A percentile compares a stretch with the other conserved stretches of the same genome.
Evolutionary conservation across 495 filamentous ascomycete genomes (phyloP).

Genomic region (Hypoxylon fragiforme): DNA sequence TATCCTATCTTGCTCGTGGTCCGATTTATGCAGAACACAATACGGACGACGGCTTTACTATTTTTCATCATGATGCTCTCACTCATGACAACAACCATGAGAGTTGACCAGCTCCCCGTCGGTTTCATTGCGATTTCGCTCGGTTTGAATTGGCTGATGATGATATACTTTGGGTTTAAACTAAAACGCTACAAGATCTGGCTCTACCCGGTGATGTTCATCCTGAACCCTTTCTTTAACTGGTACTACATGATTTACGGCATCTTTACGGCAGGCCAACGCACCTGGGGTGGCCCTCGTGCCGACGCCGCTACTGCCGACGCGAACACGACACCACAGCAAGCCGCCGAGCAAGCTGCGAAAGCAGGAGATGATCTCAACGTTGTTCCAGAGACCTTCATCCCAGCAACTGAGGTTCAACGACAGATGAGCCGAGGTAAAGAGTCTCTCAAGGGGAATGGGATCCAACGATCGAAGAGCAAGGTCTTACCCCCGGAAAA

Average conservation of each 20-base stretch:
- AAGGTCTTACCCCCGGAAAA: conserved; percentile 73
- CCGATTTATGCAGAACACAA: conserved; percentile 94
- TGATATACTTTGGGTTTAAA: conserved; percentile 92
- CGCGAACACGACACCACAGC: conserved; percentile 72
- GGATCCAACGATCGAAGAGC: conserved; percentile 43
- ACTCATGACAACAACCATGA: conserved; percentile 81
- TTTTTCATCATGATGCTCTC: conserved; percentile 96
- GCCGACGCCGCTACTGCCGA: conserved; percentile 90
- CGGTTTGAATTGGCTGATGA: conserved; percentile 91
- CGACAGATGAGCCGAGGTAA: conserved; percentile 42
- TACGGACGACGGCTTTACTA: conserved; percentile 89
- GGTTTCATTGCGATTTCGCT: conserved; percentile 96
- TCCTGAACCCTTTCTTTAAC: conserved; percentile 96
- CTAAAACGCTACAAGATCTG: conserved; percentile 89
- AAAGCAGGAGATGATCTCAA: conserved; percentile 88
- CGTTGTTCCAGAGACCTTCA: conserved; percentile 88
- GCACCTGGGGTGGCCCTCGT: conserved; percentile 95
- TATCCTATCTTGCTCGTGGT: conserved; percentile 90
- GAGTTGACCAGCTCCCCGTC: conserved; percentile 75
- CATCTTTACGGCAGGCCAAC: conserved; percentile 88
- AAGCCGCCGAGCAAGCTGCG: conserved; percentile 80
- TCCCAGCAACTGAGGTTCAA: conserved; percentile 64
- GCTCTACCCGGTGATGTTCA: conserved; percentile 95
- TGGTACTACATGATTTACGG: conserved; percentile 95
- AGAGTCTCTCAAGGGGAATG: conserved; percentile 51